phyloP scores from a whole-genome alignment of 768 basidiomycete species.

The Podaxis sp. region DNA sequence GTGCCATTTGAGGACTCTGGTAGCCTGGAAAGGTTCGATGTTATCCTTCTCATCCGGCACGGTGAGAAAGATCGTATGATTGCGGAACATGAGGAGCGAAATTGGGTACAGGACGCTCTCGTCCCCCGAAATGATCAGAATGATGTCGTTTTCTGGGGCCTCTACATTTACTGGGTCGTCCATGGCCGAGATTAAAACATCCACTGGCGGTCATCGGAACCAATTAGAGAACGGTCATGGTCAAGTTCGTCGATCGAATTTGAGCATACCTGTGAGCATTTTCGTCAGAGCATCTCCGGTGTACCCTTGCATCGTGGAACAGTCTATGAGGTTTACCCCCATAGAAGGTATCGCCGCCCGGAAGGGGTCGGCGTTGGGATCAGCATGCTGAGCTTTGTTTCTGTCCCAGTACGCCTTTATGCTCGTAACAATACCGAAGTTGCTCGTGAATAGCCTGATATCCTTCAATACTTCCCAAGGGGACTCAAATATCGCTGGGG shows the following conservation, averaged over 20 bases:
- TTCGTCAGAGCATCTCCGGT: neutral
- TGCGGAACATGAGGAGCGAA: slow-evolving; percentile 3
- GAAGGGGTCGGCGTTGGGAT: neutral
- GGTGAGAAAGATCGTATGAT: neutral
- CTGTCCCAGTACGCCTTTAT: slow-evolving; percentile 16
- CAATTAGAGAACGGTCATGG: neutral
- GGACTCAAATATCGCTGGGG: slow-evolving; percentile 6
- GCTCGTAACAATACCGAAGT: slow-evolving; percentile 10
- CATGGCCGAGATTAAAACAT: slow-evolving; percentile 6
- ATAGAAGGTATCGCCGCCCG: slow-evolving; percentile 3
- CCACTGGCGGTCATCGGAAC: neutral
- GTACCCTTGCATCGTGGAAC: slow-evolving; percentile 6
- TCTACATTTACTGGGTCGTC: neutral
- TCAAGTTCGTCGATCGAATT: neutral
- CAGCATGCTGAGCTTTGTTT: neutral
- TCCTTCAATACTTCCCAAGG: slow-evolving; percentile 7
- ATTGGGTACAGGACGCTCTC: neutral
- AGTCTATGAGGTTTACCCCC: slow-evolving; percentile 8
- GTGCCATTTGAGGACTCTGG: slow-evolving; percentile 10
- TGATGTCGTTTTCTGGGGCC: neutral
- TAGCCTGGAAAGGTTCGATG: slow-evolving; percentile 1
- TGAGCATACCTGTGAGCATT: slow-evolving; percentile 5
- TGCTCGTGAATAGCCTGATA: slow-evolving; percentile 2
- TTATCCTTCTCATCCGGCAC: neutral
- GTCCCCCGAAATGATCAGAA: slow-evolving; percentile 5